Evolutionary conservation across 2,329 filamentous ascomycete genomes (phyloP).

Genomic region (Ophiocordyceps camponoti-rufipedis): DNA sequence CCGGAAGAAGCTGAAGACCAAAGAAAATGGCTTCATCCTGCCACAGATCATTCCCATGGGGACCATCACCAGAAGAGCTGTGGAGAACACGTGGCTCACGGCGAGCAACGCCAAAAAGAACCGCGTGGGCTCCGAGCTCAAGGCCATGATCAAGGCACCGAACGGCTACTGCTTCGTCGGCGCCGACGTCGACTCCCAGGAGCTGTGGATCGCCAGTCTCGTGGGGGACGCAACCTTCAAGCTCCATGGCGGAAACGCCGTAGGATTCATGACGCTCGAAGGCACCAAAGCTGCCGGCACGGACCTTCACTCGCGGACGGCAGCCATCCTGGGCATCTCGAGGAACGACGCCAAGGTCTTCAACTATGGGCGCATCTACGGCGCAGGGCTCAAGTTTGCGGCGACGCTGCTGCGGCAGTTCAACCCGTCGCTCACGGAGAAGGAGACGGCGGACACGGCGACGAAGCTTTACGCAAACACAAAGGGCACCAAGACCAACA

Average conservation of each 20-base stretch:
- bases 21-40: conserved; percentile 51
- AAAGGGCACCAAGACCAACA: conserved; percentile 71
- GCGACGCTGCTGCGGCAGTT: conserved; percentile 82
- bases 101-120: conserved; percentile 95
- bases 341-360: conserved; percentile 94
- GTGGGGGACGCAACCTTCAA: conserved; percentile 90
- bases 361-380: conserved; percentile 97
- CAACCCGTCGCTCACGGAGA: conserved; percentile 67
- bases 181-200: conserved; percentile 91
- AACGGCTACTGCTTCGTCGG: conserved; percentile 86
- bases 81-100: conserved; percentile 97
- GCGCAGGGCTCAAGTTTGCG: conserved; percentile 89
- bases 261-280: conserved; percentile 98
- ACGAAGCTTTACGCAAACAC: conserved; percentile 71
- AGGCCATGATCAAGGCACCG: conserved; percentile 89
- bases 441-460: conserved; percentile 58
- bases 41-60: conserved; percentile 97
- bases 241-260: conserved; percentile 87
- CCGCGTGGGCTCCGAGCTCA: conserved; percentile 87
- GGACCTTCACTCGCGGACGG: conserved; percentile 86
- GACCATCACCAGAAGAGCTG: conserved; percentile 81
- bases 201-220: conserved; percentile 94
- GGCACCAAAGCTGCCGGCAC: conserved; percentile 88
- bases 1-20: conserved; percentile 4
- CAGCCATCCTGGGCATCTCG: conserved; percentile 79